Base-by-base conservation (phyloP, 257 asterid species). In the Solanum chilense region DNA sequence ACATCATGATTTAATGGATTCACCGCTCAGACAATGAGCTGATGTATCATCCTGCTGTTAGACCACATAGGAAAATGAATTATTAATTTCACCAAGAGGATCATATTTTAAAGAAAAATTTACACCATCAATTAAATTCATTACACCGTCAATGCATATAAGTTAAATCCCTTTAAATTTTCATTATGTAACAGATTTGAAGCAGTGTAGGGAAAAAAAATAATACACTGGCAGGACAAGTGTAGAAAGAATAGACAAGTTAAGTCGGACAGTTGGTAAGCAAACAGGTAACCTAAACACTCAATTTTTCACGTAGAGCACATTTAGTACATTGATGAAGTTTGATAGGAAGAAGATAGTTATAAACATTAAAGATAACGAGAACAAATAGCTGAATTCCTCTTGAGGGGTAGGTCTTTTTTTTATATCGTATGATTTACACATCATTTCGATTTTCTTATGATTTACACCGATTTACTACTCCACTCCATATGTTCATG, bases 1-100 rank as follows among this genome's bases (percentile, higher is more conserved):
- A 85, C 87, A 71, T 92, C 94, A 68, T 86, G 92, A 42, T 81
- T 87, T 29, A 91, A 16, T 49, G 95, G 95, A 71, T 91, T 89
- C 39, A 87, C 85, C 31, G 88, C 89, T 88, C 94, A 20, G 93
- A 91, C 70, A 92, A 84, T 78, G 93, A 10, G 83, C 23, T 41
- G 58, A 41, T 75, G 45, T 60, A 15, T 83, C 92, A 35, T 75
- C 93, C 93, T 91, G 92, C 94, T 91, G 92, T 37, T 73, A 71
- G 86, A 87, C 39, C 78, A 88, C 27, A 45, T 16, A 27, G 64
- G 8, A 42, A 9, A 15, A n/a, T 86, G 16, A 45, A 62, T 78
- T 0, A 16, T 58, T 20, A 58, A 58, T 20, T 58, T 58, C 25
- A 58, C 0, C 11, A 20, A 58, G 66, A 58, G 66, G 25, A 58